These are phyloP conservation scores for Trichoderma pleuroti DNA, from an alignment of 2,329 filamentous ascomycete species.

Conservation along the genomic window DNA sequence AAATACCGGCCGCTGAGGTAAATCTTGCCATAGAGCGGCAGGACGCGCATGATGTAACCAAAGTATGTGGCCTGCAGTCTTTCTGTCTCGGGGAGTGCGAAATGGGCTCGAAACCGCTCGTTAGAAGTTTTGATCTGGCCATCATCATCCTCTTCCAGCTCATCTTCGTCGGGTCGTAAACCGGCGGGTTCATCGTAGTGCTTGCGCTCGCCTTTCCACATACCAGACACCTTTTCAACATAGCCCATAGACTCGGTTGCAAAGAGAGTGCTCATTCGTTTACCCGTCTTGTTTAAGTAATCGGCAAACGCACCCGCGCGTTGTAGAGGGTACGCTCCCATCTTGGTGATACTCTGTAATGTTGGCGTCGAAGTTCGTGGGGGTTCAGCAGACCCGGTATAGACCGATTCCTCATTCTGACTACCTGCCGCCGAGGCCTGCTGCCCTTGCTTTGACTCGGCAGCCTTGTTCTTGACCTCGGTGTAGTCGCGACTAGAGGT, in stretches of 20 bases:
- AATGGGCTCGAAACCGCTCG: slow-evolving; percentile 84
- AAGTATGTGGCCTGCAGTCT: slow-evolving; percentile 86
- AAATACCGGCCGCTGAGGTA: slow-evolving; percentile 86
- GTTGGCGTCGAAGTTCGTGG: slow-evolving; percentile 38
- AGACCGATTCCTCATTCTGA: slow-evolving; percentile 30
- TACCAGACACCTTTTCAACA: slow-evolving; percentile 92
- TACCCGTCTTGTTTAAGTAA: slow-evolving; percentile 74
- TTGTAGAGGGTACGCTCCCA: slow-evolving; percentile 75
- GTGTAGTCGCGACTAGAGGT: slow-evolving; percentile 33
- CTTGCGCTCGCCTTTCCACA: slow-evolving; percentile 88
- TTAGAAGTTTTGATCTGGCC: slow-evolving; percentile 63
- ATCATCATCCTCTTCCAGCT: slow-evolving; percentile 55
- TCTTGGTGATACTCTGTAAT: slow-evolving; percentile 52
- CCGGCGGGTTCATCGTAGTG: slow-evolving; percentile 71
- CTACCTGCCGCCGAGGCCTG: slow-evolving; percentile 36
- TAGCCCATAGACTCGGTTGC: slow-evolving; percentile 94
- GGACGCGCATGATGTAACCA: slow-evolving; percentile 81
- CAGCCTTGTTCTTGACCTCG: slow-evolving; percentile 21
- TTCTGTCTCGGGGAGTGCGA: slow-evolving; percentile 81
- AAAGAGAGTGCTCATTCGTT: slow-evolving; percentile 75
- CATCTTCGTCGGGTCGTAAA: slow-evolving; percentile 53
- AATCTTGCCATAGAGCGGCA: slow-evolving; percentile 93
- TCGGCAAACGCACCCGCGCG: slow-evolving; percentile 78
- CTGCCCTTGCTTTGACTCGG: slow-evolving; percentile 19
- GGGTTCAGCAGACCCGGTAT: slow-evolving; percentile 26